Evolutionary conservation across 2,329 filamentous ascomycete genomes (phyloP), one percentile per base, ranked within the genome.

Genomic region (Colletotrichum spinosum): DNA sequence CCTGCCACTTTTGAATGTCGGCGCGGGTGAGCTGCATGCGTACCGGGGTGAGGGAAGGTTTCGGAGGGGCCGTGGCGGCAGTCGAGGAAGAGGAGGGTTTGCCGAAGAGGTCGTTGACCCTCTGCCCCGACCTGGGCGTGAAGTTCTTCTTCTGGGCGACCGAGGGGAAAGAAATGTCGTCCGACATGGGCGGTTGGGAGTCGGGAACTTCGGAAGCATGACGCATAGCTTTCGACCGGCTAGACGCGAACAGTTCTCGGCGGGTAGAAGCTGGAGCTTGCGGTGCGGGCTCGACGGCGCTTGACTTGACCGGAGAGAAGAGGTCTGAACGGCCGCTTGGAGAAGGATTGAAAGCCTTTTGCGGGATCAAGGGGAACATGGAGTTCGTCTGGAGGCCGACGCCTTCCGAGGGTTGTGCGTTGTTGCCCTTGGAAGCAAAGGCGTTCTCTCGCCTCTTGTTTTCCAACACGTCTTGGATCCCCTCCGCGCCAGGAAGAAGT

Each of bases 141-240:
- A 85, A 85, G 69, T 84, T 81, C 57, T 74, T 75, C 72, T 84
- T 84, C 70, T 85, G 82, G 33, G 78, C 73, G 8, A 84, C 77
- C 2, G 76, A 71, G 0, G 78, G 76, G 59, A 76, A 74, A 0
- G 68, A 54, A 8, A 74, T 57, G 13, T 70, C 72, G n/a, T 80
- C 77, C 1, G 77, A 74, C 4, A 77, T 77, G 5, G 71, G 72
- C 0, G 75, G 71, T 38, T 75, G 72, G 50, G 68, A 70, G 53
- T 64, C 63, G 2, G 55, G 37, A 65, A 70, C 65, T 49, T 68
- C 64, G 8, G 45, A 59, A 4, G 37, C 45, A 6, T 66, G 63
- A 7, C 63, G 11, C 13, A 48, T 56, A 8, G 37, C n/a, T 5
- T 39, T 49, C 33, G 41, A 48, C 48, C 15, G 15, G 35, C 41